Conservation (phyloP, 768 basidiomycete species). For the Boletus rubescentipes region DNA sequence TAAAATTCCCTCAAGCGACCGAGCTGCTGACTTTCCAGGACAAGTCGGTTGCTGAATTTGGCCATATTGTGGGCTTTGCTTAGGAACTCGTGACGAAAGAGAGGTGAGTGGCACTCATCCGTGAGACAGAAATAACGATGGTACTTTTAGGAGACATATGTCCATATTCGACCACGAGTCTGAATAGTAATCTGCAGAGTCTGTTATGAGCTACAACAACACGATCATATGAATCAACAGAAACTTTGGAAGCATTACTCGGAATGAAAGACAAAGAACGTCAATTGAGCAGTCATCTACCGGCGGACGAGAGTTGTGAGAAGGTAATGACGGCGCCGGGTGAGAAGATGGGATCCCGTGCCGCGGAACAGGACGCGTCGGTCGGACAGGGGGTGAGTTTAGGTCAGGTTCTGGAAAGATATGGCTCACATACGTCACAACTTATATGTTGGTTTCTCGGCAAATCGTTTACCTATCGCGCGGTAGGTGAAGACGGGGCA, state of each 20-base stretch:
- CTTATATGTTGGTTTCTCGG: not conserved
- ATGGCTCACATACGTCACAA: not conserved
- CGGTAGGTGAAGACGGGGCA: conserved; percentile 3
- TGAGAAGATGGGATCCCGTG: conserved; percentile 12
- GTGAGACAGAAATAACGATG: not conserved
- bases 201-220: not conserved
- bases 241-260: not conserved
- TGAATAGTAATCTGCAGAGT: not conserved
- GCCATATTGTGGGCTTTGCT: not conserved
- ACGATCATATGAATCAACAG: not conserved
- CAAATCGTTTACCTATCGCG: not conserved
- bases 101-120: not conserved
- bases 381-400: not conserved
- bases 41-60: not conserved
- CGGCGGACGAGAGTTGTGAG: conserved; percentile 1
- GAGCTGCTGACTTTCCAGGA: not conserved
- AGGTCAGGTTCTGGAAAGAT: conserved; percentile 1
- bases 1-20: not conserved
- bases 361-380: not conserved
- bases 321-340: not conserved
- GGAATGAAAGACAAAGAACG: not conserved
- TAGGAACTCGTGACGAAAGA: not conserved
- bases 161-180: not conserved
- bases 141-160: not conserved
- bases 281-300: not conserved